Percentiles rank a stretch among this genome's conserved stretches.
phyloP scores from a whole-genome alignment of 2,329 filamentous ascomycete genomes.

The Cladosporium phlei region DNA sequence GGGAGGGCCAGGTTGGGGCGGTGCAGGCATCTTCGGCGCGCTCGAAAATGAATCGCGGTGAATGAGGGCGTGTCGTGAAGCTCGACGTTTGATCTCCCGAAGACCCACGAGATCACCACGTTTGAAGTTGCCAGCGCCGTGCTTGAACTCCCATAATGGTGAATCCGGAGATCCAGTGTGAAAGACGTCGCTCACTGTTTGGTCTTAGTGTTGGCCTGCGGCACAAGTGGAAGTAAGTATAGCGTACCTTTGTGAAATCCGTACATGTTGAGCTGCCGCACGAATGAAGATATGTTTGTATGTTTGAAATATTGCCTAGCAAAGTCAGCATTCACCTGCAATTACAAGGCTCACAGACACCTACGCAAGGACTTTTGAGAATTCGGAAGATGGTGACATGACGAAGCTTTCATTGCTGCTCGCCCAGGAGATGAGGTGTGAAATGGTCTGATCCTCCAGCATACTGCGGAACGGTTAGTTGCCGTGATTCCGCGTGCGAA shows the following conservation, averaged over 20 bases:
- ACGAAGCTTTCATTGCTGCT: slow-evolving; percentile 92
- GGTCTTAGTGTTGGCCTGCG: not conserved
- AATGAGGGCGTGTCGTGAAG: slow-evolving; percentile 86
- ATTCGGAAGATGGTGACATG: slow-evolving; percentile 95
- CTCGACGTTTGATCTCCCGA: slow-evolving; percentile 90
- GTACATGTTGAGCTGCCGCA: slow-evolving; percentile 98
- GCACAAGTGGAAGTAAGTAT: too few relatives aligned
- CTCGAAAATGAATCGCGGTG: slow-evolving; percentile 80
- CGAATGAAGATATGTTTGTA: slow-evolving; percentile 98
- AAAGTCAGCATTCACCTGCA: not conserved
- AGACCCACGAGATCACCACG: slow-evolving; percentile 85
- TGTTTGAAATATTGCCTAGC: slow-evolving; percentile 98
- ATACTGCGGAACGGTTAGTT: slow-evolving; percentile 59
- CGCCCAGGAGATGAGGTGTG: slow-evolving; percentile 96
- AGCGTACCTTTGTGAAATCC: slow-evolving; percentile 91
- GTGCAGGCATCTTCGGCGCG: slow-evolving; percentile 60
- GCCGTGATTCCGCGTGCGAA: not conserved
- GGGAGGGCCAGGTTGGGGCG: slow-evolving; percentile 72
- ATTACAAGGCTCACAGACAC: slow-evolving; percentile 38
- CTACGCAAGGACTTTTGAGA: slow-evolving; percentile 96
- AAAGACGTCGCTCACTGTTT: slow-evolving; percentile 90
- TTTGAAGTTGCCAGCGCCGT: slow-evolving; percentile 95
- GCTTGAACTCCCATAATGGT: slow-evolving; percentile 97
- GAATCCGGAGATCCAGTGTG: slow-evolving; percentile 91
- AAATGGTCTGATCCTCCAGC: slow-evolving; percentile 89